Evolutionary conservation across 2,329 filamentous ascomycete genomes (phyloP), one percentile per base, ranked within the genome.

Genomic region (Fonsecaea erecta): DNA sequence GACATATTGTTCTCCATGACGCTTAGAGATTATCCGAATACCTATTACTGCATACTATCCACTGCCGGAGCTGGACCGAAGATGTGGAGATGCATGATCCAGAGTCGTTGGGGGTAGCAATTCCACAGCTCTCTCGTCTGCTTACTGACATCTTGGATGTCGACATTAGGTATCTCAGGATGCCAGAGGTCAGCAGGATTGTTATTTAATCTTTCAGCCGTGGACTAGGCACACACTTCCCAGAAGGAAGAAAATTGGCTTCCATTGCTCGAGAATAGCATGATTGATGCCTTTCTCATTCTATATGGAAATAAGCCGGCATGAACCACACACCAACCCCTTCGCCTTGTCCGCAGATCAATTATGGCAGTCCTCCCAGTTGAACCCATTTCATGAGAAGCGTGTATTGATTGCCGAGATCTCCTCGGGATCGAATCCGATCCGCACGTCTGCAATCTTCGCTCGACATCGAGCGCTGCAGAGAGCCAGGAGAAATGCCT

Each of bases 1-100:
- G 57, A 43, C 43, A 35, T 16, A 14, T 26, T 12, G 18, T 24
- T 60, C n/a, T 18, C 16, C 24, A 60, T 52, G 57, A 60, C 57
- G 46, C 40, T 40, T 32, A 34, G 11, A 24, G 43, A 60, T 26
- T 34, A 16, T 21, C 37, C 55, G 26, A 58, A 26, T 3, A 28
- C 28, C 43, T 52, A 28, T 30, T 60, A 28, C 43, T 60, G 28
- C 57, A 30, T 12, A 12, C 37, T 40, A 18, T 34, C 18, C 28
- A 55, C 34, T 30, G n/a, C 30, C 26, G 12, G 18, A 14, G 14
- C 30, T 34, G 16, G 51, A 53, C n/a, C 14, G 12, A 48, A 12
- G 43, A 48, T 48, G 43, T 18, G 43, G 43, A 48, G 43, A 48
- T 8, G 43, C 18, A 21, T 11, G 2, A 48, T 24, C 43, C 43